phyloP scores from a whole-genome alignment of 148 eudicot species.

The Amaranthus cruentus region DNA sequence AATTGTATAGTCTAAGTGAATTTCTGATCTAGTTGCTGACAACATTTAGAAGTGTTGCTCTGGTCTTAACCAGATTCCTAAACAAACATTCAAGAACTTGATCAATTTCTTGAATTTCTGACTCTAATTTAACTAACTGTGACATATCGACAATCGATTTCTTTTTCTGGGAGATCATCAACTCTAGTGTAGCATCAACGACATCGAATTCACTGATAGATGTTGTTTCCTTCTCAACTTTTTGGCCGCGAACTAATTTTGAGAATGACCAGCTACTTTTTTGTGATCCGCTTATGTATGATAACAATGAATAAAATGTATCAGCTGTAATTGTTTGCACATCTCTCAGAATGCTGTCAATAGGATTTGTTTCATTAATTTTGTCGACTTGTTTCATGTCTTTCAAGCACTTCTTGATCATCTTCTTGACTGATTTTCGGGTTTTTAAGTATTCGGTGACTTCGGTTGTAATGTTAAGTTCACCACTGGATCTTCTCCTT shows the following conservation, averaged over 20 bases:
- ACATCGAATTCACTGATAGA: constrained; percentile 8
- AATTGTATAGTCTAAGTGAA: no score
- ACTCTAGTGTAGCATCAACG: constrained; percentile 11
- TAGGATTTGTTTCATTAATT: neutral
- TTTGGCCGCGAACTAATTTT: constrained; percentile 16
- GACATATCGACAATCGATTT: neutral
- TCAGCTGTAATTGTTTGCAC: constrained; percentile 16
- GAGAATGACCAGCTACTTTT: constrained; percentile 18
- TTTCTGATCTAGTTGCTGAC: constrained; percentile 12
- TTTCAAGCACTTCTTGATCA: constrained; percentile 20
- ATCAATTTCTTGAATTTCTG: constrained; percentile 16
- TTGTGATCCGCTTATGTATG: constrained; percentile 6
- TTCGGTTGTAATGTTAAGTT: constrained; percentile 13
- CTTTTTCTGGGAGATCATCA: constrained; percentile 1
- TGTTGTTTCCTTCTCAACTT: neutral
- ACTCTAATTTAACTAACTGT: constrained; percentile 15
- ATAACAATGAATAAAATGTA: constrained; percentile 15
- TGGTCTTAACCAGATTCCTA: constrained; percentile 18
- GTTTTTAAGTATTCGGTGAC: constrained; percentile 14
- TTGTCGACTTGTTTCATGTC: constrained; percentile 13
- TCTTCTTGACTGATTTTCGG: constrained; percentile 23
- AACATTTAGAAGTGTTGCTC: constrained; percentile 23
- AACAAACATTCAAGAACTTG: neutral
- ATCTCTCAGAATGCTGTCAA: constrained; percentile 10
- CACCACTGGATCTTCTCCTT: constrained; percentile 29